Base-by-base conservation (phyloP, 108 stramenopile species). In the Cyclostephanos tholiformis region DNA sequence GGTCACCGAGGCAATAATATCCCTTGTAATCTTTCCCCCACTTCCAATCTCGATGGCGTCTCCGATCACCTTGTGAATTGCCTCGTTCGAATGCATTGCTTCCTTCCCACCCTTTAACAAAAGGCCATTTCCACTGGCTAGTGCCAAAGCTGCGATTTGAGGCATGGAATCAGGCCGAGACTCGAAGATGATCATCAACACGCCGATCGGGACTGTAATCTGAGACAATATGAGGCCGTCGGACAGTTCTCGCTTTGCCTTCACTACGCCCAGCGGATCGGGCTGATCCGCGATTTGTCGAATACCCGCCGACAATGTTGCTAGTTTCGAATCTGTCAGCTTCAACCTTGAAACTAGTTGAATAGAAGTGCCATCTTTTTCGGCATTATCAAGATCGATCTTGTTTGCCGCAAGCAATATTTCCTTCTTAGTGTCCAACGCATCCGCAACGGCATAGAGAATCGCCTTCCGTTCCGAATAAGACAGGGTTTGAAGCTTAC, bases 91-190 rank as follows among this genome's bases (percentile, higher is more conserved):
- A 67, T 86, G 77, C 25, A 72, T 69, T 6, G 99, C 99, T 65
- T 99, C 99, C 72, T 95, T 98, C 25, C 99, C 99, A 17, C 99
- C 99, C 70, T 99, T 99, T 22, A 99, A 86, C 23, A 99, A 71
- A 10, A 99, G 79, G 0, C 97, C 98, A 86, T 98, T 98, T 2
- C 97, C 98, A 66, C 93, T 94, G 16, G 96, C 95, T 30, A 99
- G 69, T n/a, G 96, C 95, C 27, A 98, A 89, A 5, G 97, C 89
- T 27, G 97, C 91, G 75, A 99, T 99, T 86, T 99, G 99, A 11
- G 98, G 97, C 80, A 98, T 93, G 29, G 95, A 96, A 81, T 99
- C 99, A 29, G 99, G 99, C 46, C 99, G 80, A 25, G 91, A 91
- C 74, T 99, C 99, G 65, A 99, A 99, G 52, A 99, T 95, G 63